Evolutionary conservation across 2,329 filamentous ascomycete genomes (phyloP).

Genomic region (Epichloe typhina): DNA sequence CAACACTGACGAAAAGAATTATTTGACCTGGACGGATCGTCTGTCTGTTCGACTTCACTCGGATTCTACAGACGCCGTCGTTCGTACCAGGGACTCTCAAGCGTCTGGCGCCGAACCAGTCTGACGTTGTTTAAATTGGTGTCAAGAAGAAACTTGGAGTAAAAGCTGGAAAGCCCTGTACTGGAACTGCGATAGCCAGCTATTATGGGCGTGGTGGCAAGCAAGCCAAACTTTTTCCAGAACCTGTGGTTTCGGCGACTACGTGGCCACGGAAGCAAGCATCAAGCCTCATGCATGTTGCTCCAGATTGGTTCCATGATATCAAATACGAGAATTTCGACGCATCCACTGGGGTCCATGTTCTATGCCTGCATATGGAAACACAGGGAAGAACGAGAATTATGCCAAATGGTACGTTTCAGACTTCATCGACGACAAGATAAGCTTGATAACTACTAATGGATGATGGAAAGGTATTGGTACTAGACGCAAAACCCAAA

Average conservation of each 20-base stretch:
- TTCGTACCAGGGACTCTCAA: background rate
- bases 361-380: slow-evolving; percentile 41
- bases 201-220: background rate
- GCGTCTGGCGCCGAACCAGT: slow-evolving; percentile 3
- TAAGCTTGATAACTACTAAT: no score
- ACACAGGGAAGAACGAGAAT: slow-evolving; percentile 22
- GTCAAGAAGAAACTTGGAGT: slow-evolving; percentile 3
- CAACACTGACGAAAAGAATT: background rate
- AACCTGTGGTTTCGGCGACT: slow-evolving; percentile 1
- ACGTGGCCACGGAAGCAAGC: background rate
- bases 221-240: background rate
- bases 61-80: background rate
- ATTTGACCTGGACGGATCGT: background rate
- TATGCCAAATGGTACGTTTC: slow-evolving; percentile 33
- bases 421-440: background rate
- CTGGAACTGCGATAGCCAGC: background rate
- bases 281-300: background rate
- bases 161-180: background rate
- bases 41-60: slow-evolving; percentile 3
- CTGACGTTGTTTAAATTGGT: slow-evolving; percentile 3
- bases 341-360: slow-evolving; percentile 44
- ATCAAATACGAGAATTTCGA: slow-evolving; percentile 44
- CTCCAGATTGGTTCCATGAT: slow-evolving; percentile 33
- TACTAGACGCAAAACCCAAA: slow-evolving; percentile 5
- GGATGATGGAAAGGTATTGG: slow-evolving; percentile 5